Conservation (phyloP, 176 grass and related monocot genomes). For the maize (Zea mays) region Zm-B73-REFERENCE-NAM-5.0 NC_050103.1:149015501-149016000, state of each 20-base stretch:
- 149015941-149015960: not conserved
- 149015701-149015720: too few species aligned
- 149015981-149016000: not conserved
- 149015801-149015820: not conserved
- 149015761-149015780: not conserved
- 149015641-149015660: too few species aligned
- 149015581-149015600: too few species aligned
- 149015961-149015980: not conserved
- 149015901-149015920: not conserved
- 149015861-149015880: not conserved
- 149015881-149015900: not conserved
- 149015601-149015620: too few species aligned
- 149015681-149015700: too few species aligned
- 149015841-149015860: too few species aligned
- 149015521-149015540: not conserved
- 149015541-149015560: not conserved
- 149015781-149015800: not conserved
- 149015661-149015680: too few species aligned
- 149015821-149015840: not conserved
- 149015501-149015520: slow-evolving; percentile 7
- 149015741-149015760: too few species aligned
- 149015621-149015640: too few species aligned
- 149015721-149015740: too few species aligned
- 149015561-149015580: not conserved
- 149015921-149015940: not conserved